phyloP scores from a whole-genome alignment of 495 filamentous ascomycete species.

The Geoglossum glabrum region DNA sequence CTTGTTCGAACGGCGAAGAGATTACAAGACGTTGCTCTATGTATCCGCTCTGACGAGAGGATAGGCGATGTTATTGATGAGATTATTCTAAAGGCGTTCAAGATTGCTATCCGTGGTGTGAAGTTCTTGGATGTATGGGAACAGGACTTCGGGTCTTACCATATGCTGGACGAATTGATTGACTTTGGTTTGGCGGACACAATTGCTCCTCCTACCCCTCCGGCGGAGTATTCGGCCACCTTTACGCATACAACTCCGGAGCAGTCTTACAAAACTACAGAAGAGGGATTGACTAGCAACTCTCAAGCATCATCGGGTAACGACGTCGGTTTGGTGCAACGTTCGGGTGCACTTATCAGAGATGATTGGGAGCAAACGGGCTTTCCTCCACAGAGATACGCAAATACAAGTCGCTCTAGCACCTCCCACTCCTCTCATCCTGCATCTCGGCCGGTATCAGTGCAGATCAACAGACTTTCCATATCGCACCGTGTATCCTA shows the following conservation, averaged over 20 bases:
- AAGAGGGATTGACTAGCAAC: background rate
- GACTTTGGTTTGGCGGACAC: conserved; percentile 28
- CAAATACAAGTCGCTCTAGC: background rate
- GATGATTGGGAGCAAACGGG: conserved; percentile 3
- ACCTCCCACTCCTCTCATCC: background rate
- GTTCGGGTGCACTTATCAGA: background rate
- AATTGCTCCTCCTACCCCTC: conserved; percentile 7
- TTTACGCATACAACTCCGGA: background rate
- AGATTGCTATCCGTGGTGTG: conserved; percentile 77
- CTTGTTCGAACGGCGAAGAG: conserved; percentile 74
- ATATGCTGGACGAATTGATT: conserved; percentile 29
- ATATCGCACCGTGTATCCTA: conserved; percentile 37
- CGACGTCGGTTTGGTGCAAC: background rate
- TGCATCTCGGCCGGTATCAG: conserved; percentile 9
- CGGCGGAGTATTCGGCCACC: background rate
- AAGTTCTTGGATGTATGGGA: conserved; percentile 82
- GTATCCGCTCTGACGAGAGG: conserved; percentile 29
- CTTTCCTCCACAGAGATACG: background rate
- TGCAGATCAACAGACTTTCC: conserved; percentile 26
- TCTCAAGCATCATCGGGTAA: background rate
- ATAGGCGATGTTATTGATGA: conserved; percentile 51
- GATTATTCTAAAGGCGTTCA: conserved; percentile 83
- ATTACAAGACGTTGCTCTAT: conserved; percentile 43
- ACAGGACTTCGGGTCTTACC: conserved; percentile 37
- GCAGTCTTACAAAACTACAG: background rate